Evolutionary conservation across 768 basidiomycete genomes (phyloP).

Genomic region (Calocera viscosa): DNA sequence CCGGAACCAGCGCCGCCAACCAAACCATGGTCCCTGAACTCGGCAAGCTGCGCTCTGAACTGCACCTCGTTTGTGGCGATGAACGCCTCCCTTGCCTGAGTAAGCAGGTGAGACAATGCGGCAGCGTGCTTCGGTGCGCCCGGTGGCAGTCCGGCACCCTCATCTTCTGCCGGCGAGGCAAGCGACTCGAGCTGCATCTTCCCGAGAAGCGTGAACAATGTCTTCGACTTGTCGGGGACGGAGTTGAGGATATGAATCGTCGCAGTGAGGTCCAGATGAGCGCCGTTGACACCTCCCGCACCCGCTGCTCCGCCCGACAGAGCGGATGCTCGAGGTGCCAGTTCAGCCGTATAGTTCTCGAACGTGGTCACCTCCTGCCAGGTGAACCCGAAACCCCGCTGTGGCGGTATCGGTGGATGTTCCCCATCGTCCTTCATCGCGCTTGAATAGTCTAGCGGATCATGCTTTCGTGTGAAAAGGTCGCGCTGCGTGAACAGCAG

Average conservation of each 20-base stretch:
- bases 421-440: slow-evolving; percentile 14
- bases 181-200: slow-evolving; percentile 40
- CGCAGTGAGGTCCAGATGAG: slow-evolving; percentile 31
- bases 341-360: slow-evolving; percentile 65
- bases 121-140: slow-evolving; percentile 34
- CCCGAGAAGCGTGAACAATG: slow-evolving; percentile 18
- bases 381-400: slow-evolving; percentile 41
- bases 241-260: slow-evolving; percentile 61
- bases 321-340: slow-evolving; percentile 24
- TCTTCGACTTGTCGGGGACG: slow-evolving; percentile 27
- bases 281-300: slow-evolving; percentile 23
- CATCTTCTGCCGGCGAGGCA: slow-evolving; percentile 51
- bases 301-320: slow-evolving; percentile 11
- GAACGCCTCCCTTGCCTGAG: slow-evolving; percentile 64
- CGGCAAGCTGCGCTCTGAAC: slow-evolving; percentile 65
- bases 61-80: slow-evolving; percentile 82
- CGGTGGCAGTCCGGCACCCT: slow-evolving; percentile 4
- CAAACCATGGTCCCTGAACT: slow-evolving; percentile 83
- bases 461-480: slow-evolving; percentile 36
- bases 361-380: slow-evolving; percentile 90
- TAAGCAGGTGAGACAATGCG: slow-evolving; percentile 57
- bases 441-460: slow-evolving; percentile 12
- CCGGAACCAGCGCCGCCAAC: slow-evolving; percentile 37
- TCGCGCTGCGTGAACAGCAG: slow-evolving; percentile 73
- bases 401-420: slow-evolving; percentile 23